These are phyloP conservation scores for Amanita pseudoporphyria DNA, from an alignment of 768 basidiomycete species.

Conservation along the genomic window DNA sequence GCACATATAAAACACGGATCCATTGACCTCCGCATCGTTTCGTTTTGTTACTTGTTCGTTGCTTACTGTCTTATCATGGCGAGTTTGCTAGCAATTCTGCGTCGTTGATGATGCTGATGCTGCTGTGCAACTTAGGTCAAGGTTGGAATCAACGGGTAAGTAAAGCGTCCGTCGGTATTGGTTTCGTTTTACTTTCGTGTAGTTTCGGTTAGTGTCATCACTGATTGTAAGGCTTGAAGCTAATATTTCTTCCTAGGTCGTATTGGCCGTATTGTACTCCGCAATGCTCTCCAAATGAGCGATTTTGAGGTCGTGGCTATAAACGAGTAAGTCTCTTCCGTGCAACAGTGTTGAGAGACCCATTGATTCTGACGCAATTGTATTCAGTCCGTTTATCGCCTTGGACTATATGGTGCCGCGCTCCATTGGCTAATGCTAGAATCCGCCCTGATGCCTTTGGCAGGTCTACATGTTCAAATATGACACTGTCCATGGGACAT, in stretches of 20 bases:
- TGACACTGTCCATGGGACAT: conserved; percentile 89
- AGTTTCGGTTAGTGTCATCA: conserved; percentile 64
- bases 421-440: too few species aligned
- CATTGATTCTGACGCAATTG: not conserved
- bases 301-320: conserved; percentile 85
- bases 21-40: too few species aligned
- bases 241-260: too few species aligned
- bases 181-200: conserved; percentile 8
- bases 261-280: conserved; percentile 97
- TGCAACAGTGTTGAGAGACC: not conserved
- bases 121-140: too few species aligned
- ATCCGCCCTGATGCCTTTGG: too few species aligned
- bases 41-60: too few species aligned
- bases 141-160: conserved; percentile 96
- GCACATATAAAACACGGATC: too few species aligned
- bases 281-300: conserved; percentile 76
- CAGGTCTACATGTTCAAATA: conserved; percentile 98
- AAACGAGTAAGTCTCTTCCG: conserved; percentile 81
- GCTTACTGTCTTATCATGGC: too few species aligned
- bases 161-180: not conserved
- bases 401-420: conserved; percentile 88
- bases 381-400: conserved; percentile 86
- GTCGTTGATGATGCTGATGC: too few species aligned
- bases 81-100: too few species aligned
- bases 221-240: not conserved